Percentiles rank a stretch among this genome's conserved stretches.
phyloP scores from a whole-genome alignment of 2,329 filamentous ascomycete species.

The Monosporascus ibericus region DNA sequence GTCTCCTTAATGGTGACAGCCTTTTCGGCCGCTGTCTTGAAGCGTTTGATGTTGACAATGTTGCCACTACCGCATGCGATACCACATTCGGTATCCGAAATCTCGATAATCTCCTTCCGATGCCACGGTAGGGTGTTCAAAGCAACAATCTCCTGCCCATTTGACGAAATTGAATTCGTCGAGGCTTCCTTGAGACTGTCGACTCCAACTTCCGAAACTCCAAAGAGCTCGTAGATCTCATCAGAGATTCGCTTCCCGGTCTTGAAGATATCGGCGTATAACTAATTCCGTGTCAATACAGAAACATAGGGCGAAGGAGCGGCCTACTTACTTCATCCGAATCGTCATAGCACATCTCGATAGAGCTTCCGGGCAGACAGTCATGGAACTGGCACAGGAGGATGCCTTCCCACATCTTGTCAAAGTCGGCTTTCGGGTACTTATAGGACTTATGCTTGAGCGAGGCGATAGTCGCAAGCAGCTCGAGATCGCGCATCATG shows the following conservation, averaged over 20 bases:
- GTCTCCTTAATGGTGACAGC: constrained; percentile 48
- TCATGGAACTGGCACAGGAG: constrained; percentile 97
- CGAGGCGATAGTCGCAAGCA: constrained; percentile 78
- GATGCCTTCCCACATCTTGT: constrained; percentile 90
- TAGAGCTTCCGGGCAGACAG: constrained; percentile 87
- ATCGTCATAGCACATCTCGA: constrained; percentile 98
- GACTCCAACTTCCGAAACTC: constrained; percentile 43
- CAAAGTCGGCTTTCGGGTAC: constrained; percentile 91
- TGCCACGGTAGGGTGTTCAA: constrained; percentile 87
- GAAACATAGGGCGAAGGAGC: not conserved
- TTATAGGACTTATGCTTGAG: constrained; percentile 67
- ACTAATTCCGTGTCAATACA: constrained; percentile 29
- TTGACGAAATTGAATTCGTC: too few species aligned
- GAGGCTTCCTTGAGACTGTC: constrained; percentile 25
- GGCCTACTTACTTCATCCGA: constrained; percentile 61
- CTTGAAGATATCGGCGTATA: constrained; percentile 78
- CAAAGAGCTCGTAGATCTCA: constrained; percentile 62
- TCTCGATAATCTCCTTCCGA: constrained; percentile 65
- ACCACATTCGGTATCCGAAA: constrained; percentile 47
- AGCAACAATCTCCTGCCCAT: constrained; percentile 43
- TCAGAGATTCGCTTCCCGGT: constrained; percentile 67
- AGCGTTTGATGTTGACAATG: constrained; percentile 42
- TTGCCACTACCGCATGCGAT: constrained; percentile 53
- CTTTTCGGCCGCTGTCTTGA: constrained; percentile 38
- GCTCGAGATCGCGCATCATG: constrained; percentile 80